Conservation (phyloP, 1,284 basidiomycete genomes). For the Austroboletus sp. region DNA sequence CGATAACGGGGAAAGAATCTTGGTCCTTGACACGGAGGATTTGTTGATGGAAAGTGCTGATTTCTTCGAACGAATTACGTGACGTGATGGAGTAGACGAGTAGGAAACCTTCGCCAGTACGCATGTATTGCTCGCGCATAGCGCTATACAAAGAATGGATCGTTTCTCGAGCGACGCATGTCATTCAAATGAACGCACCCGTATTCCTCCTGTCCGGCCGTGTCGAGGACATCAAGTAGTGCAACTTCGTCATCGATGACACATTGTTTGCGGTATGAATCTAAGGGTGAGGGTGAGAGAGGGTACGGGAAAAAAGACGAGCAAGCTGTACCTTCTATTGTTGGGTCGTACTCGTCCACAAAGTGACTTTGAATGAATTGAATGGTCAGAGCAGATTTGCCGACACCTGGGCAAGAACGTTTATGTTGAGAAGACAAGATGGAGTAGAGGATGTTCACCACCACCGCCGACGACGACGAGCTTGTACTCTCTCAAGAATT, state of each 20-base stretch:
- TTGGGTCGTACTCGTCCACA: constrained; percentile 97
- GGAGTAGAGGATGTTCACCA: constrained; percentile 50
- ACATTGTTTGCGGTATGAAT: constrained; percentile 93
- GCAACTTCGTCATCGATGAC: constrained; percentile 98
- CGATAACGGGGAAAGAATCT: constrained; percentile 94
- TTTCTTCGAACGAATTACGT: constrained; percentile 95
- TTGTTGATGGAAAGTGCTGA: constrained; percentile 96
- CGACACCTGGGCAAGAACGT: constrained; percentile 63
- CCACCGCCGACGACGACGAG: constrained; percentile 97
- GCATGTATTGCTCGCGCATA: constrained; percentile 98
- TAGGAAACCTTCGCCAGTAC: constrained; percentile 95
- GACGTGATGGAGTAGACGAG: constrained; percentile 99
- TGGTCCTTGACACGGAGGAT: constrained; percentile 96
- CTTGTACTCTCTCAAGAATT: constrained; percentile 92
- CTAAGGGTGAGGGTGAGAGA: constrained; percentile 36
- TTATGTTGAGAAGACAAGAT: background rate
- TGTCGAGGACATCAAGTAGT: constrained; percentile 94
- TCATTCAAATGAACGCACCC: constrained; percentile 53
- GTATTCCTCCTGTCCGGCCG: constrained; percentile 98
- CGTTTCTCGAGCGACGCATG: background rate
- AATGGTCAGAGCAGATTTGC: constrained; percentile 94
- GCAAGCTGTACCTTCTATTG: constrained; percentile 77
- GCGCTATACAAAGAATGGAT: constrained; percentile 48
- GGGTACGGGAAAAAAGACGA: background rate
- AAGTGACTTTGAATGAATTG: constrained; percentile 98